Evolutionary conservation across 495 filamentous ascomycete genomes (phyloP), one percentile per base, ranked within the genome.

Genomic region (Penicillium nucicola): DNA sequence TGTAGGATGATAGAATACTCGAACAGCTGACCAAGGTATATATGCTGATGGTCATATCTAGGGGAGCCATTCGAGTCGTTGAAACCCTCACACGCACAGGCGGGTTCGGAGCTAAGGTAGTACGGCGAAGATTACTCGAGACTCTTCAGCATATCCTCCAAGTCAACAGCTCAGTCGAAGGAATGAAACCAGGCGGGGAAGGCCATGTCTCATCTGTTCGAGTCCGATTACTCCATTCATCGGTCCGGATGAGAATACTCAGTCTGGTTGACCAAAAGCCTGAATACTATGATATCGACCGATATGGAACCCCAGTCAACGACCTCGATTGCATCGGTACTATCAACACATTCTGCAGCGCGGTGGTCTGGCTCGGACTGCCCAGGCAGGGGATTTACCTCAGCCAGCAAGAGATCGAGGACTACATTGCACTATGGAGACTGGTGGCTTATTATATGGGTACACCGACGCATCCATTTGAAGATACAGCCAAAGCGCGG

Each of bases 1-100:
- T 73, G 68, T 71, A 50, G n/a, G n/a, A 13, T 5, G n/a, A 14
- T 32, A 4, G 2, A 0, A 6, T 13, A 5, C 13, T 12, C 14
- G 19, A 39, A 9, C 10, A 31, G 1, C 17, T 28, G n/a, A 34
- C 19, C 9, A 30, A 28, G 17, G 50, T 28, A n/a, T 15, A n/a
- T 14, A 36, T 25, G 12, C 46, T 64, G 19, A 70, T 32, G 5
- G 20, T 15, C n/a, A 15, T 30, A 11, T 42, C 1, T 30, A 70
- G 68, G 66, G 82, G 77, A 6, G 74, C 79, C 12, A 71, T 67
- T 0, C 72, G 86, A 13, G 79, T 91, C 2, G 86, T 87, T 28
- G 86, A 92, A 61, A 89, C 87, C 0, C 76, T 93, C 2, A 74
- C 84, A 14, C 77, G 88, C 14, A 95, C 89, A 11, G 88, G 89